A percentile compares a stretch with the other conserved stretches of the same genome.
Evolutionary conservation across 352 stramenopile species (phyloP).

Genomic region (Globisporangium middletonii): DNA sequence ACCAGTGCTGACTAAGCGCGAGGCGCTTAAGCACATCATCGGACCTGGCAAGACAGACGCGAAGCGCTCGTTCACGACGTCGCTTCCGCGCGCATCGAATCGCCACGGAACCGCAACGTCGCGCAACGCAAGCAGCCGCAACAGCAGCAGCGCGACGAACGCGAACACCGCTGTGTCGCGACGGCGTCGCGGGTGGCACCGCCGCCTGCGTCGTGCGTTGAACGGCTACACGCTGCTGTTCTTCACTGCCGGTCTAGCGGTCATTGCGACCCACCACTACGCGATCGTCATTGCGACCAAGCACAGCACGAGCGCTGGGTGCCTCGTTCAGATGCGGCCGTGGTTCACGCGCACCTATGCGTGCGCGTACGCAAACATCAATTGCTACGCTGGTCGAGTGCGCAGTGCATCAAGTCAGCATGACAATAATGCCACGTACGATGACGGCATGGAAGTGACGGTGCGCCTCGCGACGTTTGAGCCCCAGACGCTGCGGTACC

Average conservation of each 20-base stretch:
- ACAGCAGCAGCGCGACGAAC: no score
- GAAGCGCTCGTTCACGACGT: no score
- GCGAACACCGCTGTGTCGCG: no score
- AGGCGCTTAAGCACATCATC: no score
- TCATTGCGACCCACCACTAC: slow-evolving; percentile 1
- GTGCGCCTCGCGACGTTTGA: slow-evolving; percentile 7
- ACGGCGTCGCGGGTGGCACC: no score
- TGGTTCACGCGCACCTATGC: slow-evolving; percentile 17
- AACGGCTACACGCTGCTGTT: neutral
- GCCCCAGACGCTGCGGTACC: slow-evolving; percentile 6
- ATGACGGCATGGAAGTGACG: neutral
- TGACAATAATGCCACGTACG: neutral
- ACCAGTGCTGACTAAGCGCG: no score
- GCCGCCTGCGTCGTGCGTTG: neutral
- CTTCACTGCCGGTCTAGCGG: neutral
- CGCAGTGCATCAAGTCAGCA: no score
- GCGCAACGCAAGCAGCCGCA: no score
- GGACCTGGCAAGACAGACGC: no score
- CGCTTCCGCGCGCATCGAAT: no score
- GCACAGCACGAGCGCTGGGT: neutral
- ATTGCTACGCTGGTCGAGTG: slow-evolving; percentile 13
- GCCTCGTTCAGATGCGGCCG: slow-evolving; percentile 9
- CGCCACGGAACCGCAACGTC: no score
- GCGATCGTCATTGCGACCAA: neutral
- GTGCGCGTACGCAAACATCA: slow-evolving; percentile 18